Base-by-base conservation (phyloP, 768 basidiomycete species). In the Neoboletus brunneissimus region DNA sequence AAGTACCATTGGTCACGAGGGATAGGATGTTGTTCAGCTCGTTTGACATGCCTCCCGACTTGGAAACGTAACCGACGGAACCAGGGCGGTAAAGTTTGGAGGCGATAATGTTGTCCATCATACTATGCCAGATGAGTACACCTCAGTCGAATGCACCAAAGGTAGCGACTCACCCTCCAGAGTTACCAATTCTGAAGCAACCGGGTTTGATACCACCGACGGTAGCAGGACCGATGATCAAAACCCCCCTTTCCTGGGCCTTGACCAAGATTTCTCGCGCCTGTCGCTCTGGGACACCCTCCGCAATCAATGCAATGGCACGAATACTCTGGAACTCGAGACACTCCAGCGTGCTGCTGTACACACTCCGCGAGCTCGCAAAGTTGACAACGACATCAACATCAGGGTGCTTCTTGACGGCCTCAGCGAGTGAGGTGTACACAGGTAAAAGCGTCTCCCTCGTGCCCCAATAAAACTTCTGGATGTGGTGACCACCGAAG, bases 401-500 rank as follows among this genome's bases (percentile, higher is more conserved):
- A 65, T 99, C 96, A 29, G 89, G 83, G 77, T 98, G 96, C 80
- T 98, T 99, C 75, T 84, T 81, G 62, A 89, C 85, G 15, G 96
- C 96, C 69, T 98, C 96, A 52, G 84, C 84, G 63, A 97, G 81
- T 53, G 85, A 85, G 20, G 95, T 96, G 80, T 97, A 99, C 42
- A 99, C 96, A 49, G 97, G 97, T 38, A 99, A 86, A 47, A 99
- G 88, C 4, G 96, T 96, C 81, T 98, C 97, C 79, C 92, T 94
- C 40, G 97, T 98, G 54, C 97, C 97, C 97, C 97, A 98, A 83
- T 99, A 98, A 85, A 99, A 98, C 80, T 99, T 99, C 79, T 99
- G 97, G 75, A 98, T 97, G 78, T 98, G 97, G 78, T 98, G 96
- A 20, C 96, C 96, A 69, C 96, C 97, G 76, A 99, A 99, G 71